Evolutionary conservation across 2,329 filamentous ascomycete species (phyloP).

Genomic region (Pseudogymnoascus sp.): DNA sequence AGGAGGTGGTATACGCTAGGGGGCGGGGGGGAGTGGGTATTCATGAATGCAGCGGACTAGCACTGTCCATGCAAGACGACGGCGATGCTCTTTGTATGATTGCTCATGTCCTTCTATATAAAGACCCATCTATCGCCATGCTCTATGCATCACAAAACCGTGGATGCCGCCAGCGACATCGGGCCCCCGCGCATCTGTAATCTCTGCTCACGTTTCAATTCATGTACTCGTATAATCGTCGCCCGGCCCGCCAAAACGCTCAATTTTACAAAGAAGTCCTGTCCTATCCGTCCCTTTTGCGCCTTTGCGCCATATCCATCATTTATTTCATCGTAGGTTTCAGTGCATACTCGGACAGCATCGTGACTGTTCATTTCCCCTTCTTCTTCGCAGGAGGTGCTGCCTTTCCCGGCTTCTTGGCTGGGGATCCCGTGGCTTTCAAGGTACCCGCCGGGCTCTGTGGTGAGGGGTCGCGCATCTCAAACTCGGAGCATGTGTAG

Average conservation of each 20-base stretch:
- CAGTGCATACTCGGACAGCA: not conserved
- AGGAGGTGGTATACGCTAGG: not conserved
- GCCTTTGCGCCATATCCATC: not conserved
- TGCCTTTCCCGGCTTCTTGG: not conserved
- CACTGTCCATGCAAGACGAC: not conserved
- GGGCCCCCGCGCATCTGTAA: not conserved
- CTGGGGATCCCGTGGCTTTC: not conserved
- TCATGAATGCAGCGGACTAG: not conserved
- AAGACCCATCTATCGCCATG: slow-evolving; percentile 1
- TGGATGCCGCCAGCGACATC: slow-evolving; percentile 3
- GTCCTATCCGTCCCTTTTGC: not conserved
- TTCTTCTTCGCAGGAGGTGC: not conserved
- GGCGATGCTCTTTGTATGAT: slow-evolving; percentile 6
- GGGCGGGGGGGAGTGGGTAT: not conserved
- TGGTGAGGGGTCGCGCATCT: not conserved
- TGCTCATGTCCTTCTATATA: slow-evolving; percentile 5
- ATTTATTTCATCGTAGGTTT: not conserved
- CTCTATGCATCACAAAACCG: slow-evolving; percentile 1
- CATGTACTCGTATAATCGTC: slow-evolving; percentile 5
- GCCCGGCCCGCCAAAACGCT: not conserved
- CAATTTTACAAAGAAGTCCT: not conserved
- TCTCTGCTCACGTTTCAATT: not conserved
- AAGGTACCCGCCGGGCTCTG: not conserved
- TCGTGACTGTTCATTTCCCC: not conserved
- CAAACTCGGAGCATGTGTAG: not conserved